Percentiles rank a stretch among this genome's conserved stretches.
Evolutionary conservation across 2,329 filamentous ascomycete species (phyloP).

Genomic region (Penicillium sp.): DNA sequence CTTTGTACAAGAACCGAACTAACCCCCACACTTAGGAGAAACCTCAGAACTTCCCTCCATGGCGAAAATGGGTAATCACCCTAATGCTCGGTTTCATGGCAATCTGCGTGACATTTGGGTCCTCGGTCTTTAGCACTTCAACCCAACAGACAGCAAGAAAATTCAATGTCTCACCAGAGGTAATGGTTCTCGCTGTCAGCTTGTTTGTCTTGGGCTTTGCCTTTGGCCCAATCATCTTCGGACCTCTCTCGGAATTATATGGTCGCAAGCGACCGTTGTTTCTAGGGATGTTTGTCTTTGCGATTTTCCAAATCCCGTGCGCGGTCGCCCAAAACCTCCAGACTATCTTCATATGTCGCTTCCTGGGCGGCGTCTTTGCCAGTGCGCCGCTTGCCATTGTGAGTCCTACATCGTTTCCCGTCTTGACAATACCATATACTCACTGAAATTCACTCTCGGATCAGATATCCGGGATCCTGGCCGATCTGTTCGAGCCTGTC

Average conservation of each 20-base stretch:
- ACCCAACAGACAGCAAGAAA: constrained; percentile 42
- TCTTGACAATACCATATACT: no score
- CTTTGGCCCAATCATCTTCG: constrained; percentile 54
- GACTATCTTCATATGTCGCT: constrained; percentile 56
- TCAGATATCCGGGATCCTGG: constrained; percentile 39
- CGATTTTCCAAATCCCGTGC: constrained; percentile 57
- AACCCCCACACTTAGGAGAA: constrained; percentile 1
- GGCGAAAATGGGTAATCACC: constrained; percentile 1
- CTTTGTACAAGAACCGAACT: background rate
- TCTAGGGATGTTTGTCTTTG: constrained; percentile 49
- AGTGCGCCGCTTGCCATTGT: constrained; percentile 52
- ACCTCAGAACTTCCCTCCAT: background rate
- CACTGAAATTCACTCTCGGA: background rate
- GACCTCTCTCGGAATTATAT: constrained; percentile 50
- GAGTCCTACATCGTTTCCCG: constrained; percentile 19
- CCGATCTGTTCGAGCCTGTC: constrained; percentile 51
- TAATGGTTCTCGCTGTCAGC: constrained; percentile 44
- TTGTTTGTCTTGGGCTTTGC: constrained; percentile 52
- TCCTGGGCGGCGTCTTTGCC: constrained; percentile 55
- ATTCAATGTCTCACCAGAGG: constrained; percentile 45
- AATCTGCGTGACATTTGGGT: constrained; percentile 1
- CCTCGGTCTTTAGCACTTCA: constrained; percentile 47
- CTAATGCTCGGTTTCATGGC: background rate
- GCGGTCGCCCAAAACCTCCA: constrained; percentile 55
- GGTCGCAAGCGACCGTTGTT: constrained; percentile 53